Base-by-base conservation (phyloP, 257 asterid species). In the Cordia subcordata region DNA sequence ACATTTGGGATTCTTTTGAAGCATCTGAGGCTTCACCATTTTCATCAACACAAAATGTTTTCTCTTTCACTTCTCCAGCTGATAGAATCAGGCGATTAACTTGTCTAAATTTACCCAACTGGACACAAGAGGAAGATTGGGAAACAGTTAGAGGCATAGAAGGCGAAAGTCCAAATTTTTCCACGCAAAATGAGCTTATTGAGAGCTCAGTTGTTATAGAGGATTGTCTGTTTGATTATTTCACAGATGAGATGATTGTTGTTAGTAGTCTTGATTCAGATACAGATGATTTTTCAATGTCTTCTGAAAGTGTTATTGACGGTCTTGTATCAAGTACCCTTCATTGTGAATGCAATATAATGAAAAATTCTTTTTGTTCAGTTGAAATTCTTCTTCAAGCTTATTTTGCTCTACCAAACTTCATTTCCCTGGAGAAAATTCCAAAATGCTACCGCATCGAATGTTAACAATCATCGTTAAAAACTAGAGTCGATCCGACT, bases 41-140 rank as follows among this genome's bases (percentile, higher is more conserved):
- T 0, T 49, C 70, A 44, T 55, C 79, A n/a, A 64, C 19, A 32
- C 16, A 10, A 50, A 33, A 57, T 16, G 17, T 37, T 22, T 17
- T 33, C 6, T 20, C 72, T 0, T 17, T 57, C 27, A 79, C 62
- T 59, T 72, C 80, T 66, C 78, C 86, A 33, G 49, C 65, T 23
- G 60, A 75, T 8, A 68, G 96, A 78, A 68, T 91, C 58, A 47
- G 56, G 57, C 69, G 27, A 0, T 60, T 87, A 81, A 40, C 68
- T 17, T 20, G 49, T 19, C 42, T 44, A 44, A 46, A 58, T 46
- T 55, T 53, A 45, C 70, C 75, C 39, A 55, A 35, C 59, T 85
- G 87, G 80, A 35, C 53, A 8, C 87, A 75, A 8, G 95, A 77
- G 18, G 90, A 70, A 20, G 82, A 73, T 49, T 91, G 97, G 97